phyloP scores from a whole-genome alignment of 345 rosid species.

The Orychophragmus violaceus region DNA sequence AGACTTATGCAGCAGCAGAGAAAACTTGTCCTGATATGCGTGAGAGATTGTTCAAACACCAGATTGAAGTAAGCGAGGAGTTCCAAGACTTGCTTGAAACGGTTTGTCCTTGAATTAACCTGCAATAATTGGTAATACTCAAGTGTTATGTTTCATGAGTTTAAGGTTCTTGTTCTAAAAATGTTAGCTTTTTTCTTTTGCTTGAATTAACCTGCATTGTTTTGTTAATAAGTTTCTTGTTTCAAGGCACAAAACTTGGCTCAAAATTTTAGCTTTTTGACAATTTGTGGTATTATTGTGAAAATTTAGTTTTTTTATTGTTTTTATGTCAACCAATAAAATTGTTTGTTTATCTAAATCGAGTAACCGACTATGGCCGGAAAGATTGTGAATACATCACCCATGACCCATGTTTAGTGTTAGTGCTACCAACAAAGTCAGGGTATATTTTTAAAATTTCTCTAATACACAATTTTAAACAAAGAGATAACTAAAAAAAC shows the following conservation, averaged over 20 bases:
- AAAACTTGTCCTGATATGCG: slow-evolving; percentile 50
- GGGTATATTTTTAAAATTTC: background rate
- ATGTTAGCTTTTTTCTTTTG: background rate
- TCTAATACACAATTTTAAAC: background rate
- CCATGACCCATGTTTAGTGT: slow-evolving; percentile 1
- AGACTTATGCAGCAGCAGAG: slow-evolving; percentile 55
- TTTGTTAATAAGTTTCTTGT: background rate
- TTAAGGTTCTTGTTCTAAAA: background rate
- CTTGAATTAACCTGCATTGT: background rate
- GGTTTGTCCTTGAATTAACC: slow-evolving; percentile 32
- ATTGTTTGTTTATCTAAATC: slow-evolving; percentile 3
- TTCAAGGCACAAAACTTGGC: background rate
- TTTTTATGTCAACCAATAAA: background rate
- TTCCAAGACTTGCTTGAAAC: slow-evolving; percentile 44
- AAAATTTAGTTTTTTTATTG: background rate
- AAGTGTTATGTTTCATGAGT: background rate
- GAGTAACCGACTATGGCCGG: slow-evolving; percentile 6
- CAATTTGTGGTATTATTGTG: background rate
- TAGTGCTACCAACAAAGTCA: slow-evolving; percentile 15
- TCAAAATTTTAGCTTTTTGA: background rate
- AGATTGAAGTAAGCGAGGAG: slow-evolving; percentile 41
- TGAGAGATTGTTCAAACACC: slow-evolving; percentile 40
- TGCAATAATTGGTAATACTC: slow-evolving; percentile 1
- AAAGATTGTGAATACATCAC: background rate
- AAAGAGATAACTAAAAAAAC: background rate